Base-by-base conservation (phyloP, 2,329 filamentous ascomycete species). In the Uncinocarpus reesii region DNA sequence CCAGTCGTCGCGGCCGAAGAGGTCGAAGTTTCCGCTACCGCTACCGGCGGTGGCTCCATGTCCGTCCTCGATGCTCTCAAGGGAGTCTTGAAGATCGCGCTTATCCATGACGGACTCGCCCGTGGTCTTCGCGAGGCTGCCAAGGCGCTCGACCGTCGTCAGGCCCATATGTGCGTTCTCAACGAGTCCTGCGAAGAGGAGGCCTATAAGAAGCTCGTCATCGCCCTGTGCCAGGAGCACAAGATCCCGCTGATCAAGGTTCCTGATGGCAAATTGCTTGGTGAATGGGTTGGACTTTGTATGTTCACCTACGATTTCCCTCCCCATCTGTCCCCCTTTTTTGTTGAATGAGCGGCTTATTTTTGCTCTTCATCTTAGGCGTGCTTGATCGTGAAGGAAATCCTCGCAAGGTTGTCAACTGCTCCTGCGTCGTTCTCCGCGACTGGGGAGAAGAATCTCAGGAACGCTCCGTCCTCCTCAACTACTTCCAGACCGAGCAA, bases 221-320 rank as follows among this genome's bases (percentile, higher is more conserved):
- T 96, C 62, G 92, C 92, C 56, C 85, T 98, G 54, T 98, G 92
- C 86, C 86, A 84, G 58, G 92, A 98, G 83, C 92, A 98, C 80
- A 95, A 95, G 83, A 98, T 98, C 66, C 92, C 92, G 60, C 78
- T 98, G 65, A 98, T 98, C 82, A 96, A 98, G 86, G 92, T 98
- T 58, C 90, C 89, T 62, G 92, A 98, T 73, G 92, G 92, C 74
- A 98, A 98, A 84, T 86, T 95, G 81, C 79, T 98, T 65, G 92
- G 92, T 78, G 92, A 98, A 80, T 98, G 92, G 92, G 90, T 93
- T 70, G 92, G 92, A 77, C 83, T 98, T 68, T 98, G 92, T 96
- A 82, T 71, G 90, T 47, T 13, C 32, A 29, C 18, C 20, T 15
- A 18, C 6, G 3, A 10, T 20, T 36, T 8, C 10, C n/a, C 13